Conservation (phyloP, 2,329 filamentous ascomycete genomes). For the Xylariaceae sp. region DNA sequence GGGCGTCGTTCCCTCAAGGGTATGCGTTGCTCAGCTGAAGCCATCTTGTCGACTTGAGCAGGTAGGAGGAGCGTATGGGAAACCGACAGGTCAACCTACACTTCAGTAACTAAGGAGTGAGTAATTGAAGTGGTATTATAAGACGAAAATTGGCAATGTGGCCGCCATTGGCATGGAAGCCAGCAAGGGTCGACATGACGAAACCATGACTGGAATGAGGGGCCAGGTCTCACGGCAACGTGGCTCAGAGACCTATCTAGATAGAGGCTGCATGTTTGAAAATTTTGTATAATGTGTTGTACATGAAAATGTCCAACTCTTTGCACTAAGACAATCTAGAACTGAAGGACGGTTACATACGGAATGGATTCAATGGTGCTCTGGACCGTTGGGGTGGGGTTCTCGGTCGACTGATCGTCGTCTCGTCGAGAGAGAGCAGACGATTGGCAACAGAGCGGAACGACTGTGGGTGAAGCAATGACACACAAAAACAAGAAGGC, state of each 20-base stretch:
- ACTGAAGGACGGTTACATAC: slow-evolving; percentile 10
- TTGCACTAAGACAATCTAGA: slow-evolving; percentile 5
- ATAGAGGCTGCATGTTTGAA: too few relatives aligned
- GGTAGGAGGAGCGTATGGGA: too few relatives aligned
- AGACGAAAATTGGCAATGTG: background rate
- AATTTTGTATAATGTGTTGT: too few relatives aligned
- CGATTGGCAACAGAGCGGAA: background rate
- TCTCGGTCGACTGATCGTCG: slow-evolving; percentile 1
- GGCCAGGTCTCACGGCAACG: slow-evolving; percentile 6
- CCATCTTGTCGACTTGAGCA: slow-evolving; percentile 23
- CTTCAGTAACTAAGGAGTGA: background rate
- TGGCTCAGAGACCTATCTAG: slow-evolving; percentile 5
- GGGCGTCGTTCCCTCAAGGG: slow-evolving; percentile 69
- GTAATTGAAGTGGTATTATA: background rate
- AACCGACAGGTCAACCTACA: too few relatives aligned
- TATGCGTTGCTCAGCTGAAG: slow-evolving; percentile 32
- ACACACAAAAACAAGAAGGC: background rate
- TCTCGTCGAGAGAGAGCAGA: background rate
- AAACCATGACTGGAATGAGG: slow-evolving; percentile 14
- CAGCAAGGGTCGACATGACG: background rate
- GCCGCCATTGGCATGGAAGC: background rate
- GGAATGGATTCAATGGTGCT: slow-evolving; percentile 2
- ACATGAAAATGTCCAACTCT: too few relatives aligned
- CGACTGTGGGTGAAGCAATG: background rate
- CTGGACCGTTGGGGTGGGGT: slow-evolving; percentile 5